Evolutionary conservation across 257 asterid genomes (phyloP), one percentile per base, ranked within the genome.

Genomic region (Cynanchum wilfordii): DNA sequence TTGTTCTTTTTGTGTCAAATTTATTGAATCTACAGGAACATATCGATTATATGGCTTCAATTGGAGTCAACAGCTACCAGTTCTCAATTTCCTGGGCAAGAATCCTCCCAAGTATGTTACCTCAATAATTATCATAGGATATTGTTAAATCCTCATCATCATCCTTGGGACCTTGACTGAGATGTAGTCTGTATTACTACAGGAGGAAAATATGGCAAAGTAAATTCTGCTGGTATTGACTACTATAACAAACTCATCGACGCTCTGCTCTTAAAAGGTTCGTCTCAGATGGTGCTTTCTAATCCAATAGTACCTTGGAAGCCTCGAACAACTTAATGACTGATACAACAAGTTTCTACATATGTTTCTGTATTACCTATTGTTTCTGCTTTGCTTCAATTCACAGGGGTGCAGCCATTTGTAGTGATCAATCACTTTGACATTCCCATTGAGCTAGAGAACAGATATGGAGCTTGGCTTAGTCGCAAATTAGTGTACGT

Each of bases 71-170:
- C 81, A 84, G 96, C 82, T 89, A 58, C 62, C 84, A 91, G 56
- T 84, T 89, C 70, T 89, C 96, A 33, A 87, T 89, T 67, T 81
- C 91, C 73, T 87, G 93, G 93, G 83, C 93, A 49, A 78, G 96
- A 78, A 86, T 89, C 76, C 85, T 89, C 69, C 96, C 96, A 15
- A 83, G 96, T 87, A 74, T 7, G 47, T 42, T 7, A 66, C 9
- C 62, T 60, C 45, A 1, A 5, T 19, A 10, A n/a, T n/a, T 16
- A 7, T 42, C 47, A 16, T 16, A 17, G 19, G 59, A 27, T n/a
- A 6, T 40, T 42, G 27, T 40, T 29, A 68, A 19, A 40, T 33
- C 17, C n/a, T 56, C 33, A 65, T 57, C 62, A 49, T 44, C 60
- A 45, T 17, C 9, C 51, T 27, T n/a, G n/a, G n/a, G n/a, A n/a